phyloP scores from a whole-genome alignment of 768 basidiomycete genomes.

The Boletus sp. region DNA sequence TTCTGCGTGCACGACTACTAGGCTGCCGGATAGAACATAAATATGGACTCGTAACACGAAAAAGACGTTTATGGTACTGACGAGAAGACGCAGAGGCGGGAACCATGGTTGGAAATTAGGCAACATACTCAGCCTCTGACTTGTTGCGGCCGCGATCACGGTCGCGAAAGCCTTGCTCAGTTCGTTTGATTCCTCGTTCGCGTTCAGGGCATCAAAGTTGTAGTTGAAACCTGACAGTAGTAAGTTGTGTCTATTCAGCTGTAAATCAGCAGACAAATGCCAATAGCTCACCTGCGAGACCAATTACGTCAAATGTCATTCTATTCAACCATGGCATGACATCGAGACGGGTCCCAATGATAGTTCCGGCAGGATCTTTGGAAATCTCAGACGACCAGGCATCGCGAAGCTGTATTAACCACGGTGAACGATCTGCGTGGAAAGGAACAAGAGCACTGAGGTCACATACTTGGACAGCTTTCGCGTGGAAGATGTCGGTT shows the following conservation, averaged over 20 bases:
- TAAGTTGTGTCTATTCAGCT: not conserved
- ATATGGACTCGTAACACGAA: not conserved
- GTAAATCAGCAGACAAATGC: not conserved
- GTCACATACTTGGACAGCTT: slow-evolving; percentile 45
- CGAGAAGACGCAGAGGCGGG: slow-evolving; percentile 9
- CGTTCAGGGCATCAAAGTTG: slow-evolving; percentile 31
- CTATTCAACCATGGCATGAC: slow-evolving; percentile 30
- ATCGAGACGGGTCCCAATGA: slow-evolving; percentile 23
- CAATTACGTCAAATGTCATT: slow-evolving; percentile 23
- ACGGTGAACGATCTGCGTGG: not conserved
- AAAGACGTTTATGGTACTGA: slow-evolving; percentile 19
- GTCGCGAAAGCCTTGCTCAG: no score
- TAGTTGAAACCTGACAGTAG: slow-evolving; percentile 33
- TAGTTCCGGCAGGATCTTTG: slow-evolving; percentile 17
- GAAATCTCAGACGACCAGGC: slow-evolving; percentile 37
- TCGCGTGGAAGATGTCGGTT: slow-evolving; percentile 56
- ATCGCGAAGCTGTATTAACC: slow-evolving; percentile 39
- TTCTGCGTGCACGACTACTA: slow-evolving; percentile 12
- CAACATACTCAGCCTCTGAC: no score
- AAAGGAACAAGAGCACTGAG: not conserved
- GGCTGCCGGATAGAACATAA: slow-evolving; percentile 15
- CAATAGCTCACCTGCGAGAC: slow-evolving; percentile 32
- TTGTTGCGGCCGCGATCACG: no score
- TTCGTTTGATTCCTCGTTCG: not conserved
- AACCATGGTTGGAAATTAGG: no score